Evolutionary conservation across 1,284 basidiomycete species (phyloP).

Genomic region (Moesziomyces parantarcticus): DNA sequence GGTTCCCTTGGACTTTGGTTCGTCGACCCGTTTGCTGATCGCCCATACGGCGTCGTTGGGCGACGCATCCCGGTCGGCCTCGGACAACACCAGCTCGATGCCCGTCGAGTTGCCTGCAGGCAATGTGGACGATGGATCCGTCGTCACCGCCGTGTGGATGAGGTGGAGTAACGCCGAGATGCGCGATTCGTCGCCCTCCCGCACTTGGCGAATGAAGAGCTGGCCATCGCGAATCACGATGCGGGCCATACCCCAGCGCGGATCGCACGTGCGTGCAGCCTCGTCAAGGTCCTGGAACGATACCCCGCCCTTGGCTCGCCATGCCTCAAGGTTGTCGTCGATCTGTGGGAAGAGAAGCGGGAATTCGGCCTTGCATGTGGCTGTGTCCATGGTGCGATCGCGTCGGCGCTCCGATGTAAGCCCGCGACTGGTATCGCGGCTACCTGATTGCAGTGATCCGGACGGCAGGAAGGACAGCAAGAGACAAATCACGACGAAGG

Average conservation of each 20-base stretch:
- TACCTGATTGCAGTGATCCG: neutral
- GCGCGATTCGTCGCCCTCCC: slow-evolving; percentile 45
- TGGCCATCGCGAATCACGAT: slow-evolving; percentile 49
- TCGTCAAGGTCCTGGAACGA: slow-evolving; percentile 30
- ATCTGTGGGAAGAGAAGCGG: slow-evolving; percentile 53
- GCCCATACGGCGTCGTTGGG: slow-evolving; percentile 37
- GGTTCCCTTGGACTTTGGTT: slow-evolving; percentile 18
- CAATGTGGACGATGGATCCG: slow-evolving; percentile 17
- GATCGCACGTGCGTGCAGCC: slow-evolving; percentile 11
- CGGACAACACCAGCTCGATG: slow-evolving; percentile 41
- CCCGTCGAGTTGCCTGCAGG: slow-evolving; percentile 3
- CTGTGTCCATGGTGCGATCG: slow-evolving; percentile 36
- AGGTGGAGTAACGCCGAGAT: slow-evolving; percentile 45
- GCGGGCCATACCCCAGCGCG: slow-evolving; percentile 40
- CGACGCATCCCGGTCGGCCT: slow-evolving; percentile 49
- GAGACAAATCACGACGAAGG: slow-evolving; percentile 21
- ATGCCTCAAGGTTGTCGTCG: slow-evolving; percentile 29
- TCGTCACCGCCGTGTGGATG: slow-evolving; percentile 33
- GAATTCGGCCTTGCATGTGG: slow-evolving; percentile 45
- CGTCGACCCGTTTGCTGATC: slow-evolving; percentile 29
- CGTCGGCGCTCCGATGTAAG: slow-evolving; percentile 11
- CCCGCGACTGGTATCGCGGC: neutral
- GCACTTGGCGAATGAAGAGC: slow-evolving; percentile 40
- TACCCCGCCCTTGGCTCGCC: slow-evolving; percentile 46
- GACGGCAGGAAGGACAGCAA: slow-evolving; percentile 15